Conservation (phyloP, 441 rosid genomes). For the Eruca vesicaria region DNA sequence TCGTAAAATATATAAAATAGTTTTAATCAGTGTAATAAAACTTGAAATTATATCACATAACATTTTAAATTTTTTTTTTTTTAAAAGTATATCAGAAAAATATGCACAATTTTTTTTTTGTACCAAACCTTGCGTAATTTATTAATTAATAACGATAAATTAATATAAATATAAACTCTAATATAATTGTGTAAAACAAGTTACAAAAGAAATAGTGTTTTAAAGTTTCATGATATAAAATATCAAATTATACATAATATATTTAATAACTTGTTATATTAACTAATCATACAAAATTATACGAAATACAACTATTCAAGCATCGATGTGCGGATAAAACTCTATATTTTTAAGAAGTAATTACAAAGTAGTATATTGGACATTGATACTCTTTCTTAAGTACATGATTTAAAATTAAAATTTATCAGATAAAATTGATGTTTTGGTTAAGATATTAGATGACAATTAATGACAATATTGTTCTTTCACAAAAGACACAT, state of each 20-base stretch:
- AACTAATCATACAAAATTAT: not conserved
- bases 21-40: not conserved
- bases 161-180: too few species aligned
- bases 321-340: not conserved
- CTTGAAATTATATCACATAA: not conserved
- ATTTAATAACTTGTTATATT: not conserved
- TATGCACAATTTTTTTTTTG: not conserved
- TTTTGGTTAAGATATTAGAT: not conserved
- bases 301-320: not conserved
- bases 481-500: not conserved
- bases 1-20: not conserved
- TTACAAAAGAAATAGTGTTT: not conserved
- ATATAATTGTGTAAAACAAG: not conserved
- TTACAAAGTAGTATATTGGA: not conserved
- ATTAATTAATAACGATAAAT: too few species aligned
- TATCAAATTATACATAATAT: not conserved
- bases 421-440: not conserved
- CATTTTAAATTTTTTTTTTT: not conserved
- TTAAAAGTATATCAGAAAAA: not conserved
- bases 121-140: too few species aligned
- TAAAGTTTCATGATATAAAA: not conserved
- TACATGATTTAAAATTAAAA: not conserved
- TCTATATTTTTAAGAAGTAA: not conserved
- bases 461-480: not conserved
- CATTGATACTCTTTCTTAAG: not conserved